Evolutionary conservation across 495 filamentous ascomycete genomes (phyloP), one percentile per base, ranked within the genome.

Genomic region (Talaromyces proteolyticus): DNA sequence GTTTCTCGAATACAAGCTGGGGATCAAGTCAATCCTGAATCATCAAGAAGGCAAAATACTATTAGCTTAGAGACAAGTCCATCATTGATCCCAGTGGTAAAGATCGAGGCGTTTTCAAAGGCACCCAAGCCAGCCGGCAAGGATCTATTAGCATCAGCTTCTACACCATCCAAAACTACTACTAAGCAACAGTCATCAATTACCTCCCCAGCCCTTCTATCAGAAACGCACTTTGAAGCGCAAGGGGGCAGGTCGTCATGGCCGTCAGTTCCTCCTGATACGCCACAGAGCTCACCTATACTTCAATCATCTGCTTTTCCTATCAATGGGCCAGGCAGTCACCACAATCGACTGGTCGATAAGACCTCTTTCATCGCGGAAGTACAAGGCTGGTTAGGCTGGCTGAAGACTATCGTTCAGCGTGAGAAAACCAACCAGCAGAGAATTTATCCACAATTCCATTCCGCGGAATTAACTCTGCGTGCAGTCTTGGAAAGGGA

Each of bases 201-300:
- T 17, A 47, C 56, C 3, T 72, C 72, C 1, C 60, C 68, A 10
- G 68, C 71, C 34, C 49, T 75, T 0, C 64, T 73, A 8, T 70
- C 68, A 0, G 72, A 75, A 54, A 57, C 67, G 0, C 60, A 67
- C 47, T 54, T 75, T 17, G 66, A 72, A 49, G 72, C 67, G 0
- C 65, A 59, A 39, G 67, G 61, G 6, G 60, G 65, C 26, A 56
- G 54, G 7, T 51, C 49, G 1, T 49, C 53, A 5, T 52, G 50
- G 50, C 50, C 50, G n/a, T 52, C 50, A 0, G 42, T 46, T 0
- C 50, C 50, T 17, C 50, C 50, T 5, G 50, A 52, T 41, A 52
- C 50, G 16, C 50, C 34, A 3, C 41, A 45, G n/a, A 29, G 21
- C 12, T 45, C 50, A 14, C 50, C 40, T 22, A 10, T 19, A 10